phyloP scores from a whole-genome alignment of 257 asterid genomes.

The Voacanga thouarsii region DNA sequence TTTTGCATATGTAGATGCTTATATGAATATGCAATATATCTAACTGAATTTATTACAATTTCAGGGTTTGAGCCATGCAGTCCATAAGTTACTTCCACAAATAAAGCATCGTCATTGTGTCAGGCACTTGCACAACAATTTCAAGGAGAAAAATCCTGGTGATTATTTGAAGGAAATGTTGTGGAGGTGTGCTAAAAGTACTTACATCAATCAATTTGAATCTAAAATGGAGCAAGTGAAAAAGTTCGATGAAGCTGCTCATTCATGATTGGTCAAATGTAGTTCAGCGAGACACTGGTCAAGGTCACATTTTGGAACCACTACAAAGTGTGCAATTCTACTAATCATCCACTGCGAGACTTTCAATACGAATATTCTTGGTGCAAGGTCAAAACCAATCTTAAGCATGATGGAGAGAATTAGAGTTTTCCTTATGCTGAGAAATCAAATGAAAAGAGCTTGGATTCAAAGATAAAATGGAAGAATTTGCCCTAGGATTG shows the following conservation, averaged over 20 bases:
- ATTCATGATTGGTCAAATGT: background rate
- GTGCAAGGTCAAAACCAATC: background rate
- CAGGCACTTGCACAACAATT: background rate
- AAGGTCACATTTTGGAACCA: background rate
- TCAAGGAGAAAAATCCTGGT: background rate
- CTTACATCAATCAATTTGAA: background rate
- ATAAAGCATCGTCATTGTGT: background rate
- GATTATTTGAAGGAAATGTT: background rate
- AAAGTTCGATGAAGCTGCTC: background rate
- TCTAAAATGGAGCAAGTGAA: background rate
- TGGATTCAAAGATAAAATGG: background rate
- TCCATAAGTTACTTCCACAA: background rate
- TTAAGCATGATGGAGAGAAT: background rate
- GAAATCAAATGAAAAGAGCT: background rate
- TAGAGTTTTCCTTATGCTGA: background rate
- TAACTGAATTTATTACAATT: no score
- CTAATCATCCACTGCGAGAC: background rate
- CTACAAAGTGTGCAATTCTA: background rate
- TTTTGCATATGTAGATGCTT: no score
- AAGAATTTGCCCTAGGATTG: background rate
- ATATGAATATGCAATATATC: no score
- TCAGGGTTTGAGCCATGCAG: background rate
- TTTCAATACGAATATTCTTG: background rate
- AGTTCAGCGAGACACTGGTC: background rate
- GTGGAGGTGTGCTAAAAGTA: background rate